These are phyloP conservation scores for Viola odorata DNA, from an alignment of 345 rosid species.

Conservation along the genomic window DNA sequence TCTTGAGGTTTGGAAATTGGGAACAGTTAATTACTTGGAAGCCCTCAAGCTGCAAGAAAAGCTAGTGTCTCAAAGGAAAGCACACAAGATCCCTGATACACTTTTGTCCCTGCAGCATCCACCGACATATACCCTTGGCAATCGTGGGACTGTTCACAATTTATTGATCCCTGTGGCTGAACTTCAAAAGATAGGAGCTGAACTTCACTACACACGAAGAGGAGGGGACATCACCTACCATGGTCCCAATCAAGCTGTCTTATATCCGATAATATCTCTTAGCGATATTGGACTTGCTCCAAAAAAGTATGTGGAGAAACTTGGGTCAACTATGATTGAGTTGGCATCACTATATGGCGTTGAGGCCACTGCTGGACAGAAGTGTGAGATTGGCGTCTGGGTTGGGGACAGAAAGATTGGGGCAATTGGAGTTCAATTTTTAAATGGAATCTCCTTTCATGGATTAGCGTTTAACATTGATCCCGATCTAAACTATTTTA, in stretches of 20 bases:
- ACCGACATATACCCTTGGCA: conserved; percentile 79
- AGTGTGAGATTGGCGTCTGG: conserved; percentile 88
- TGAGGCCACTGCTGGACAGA: conserved; percentile 57
- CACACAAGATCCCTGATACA: conserved; percentile 48
- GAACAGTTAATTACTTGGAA: conserved; percentile 60
- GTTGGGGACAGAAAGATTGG: conserved; percentile 84
- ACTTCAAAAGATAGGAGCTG: conserved; percentile 63
- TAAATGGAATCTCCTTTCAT: conserved; percentile 74
- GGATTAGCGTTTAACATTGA: conserved; percentile 81
- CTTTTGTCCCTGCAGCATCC: conserved; percentile 79
- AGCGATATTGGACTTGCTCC: conserved; percentile 69
- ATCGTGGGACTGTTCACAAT: conserved; percentile 71
- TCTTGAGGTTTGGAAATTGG: conserved; percentile 74
- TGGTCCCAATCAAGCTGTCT: conserved; percentile 77
- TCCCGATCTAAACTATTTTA: conserved; percentile 77
- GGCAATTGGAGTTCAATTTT: conserved; percentile 80
- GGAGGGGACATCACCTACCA: conserved; percentile 92
- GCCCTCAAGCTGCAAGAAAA: conserved; percentile 81
- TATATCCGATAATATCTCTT: conserved; percentile 74
- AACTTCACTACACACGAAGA: conserved; percentile 83
- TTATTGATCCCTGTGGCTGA: conserved; percentile 57
- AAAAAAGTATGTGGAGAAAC: conserved; percentile 68
- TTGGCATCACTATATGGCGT: conserved; percentile 63
- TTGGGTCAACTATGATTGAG: conserved; percentile 70
- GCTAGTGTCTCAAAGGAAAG: conserved; percentile 51